Evolutionary conservation across 2,329 filamentous ascomycete genomes (phyloP).

Genomic region (Aspergillus alliaceus): DNA sequence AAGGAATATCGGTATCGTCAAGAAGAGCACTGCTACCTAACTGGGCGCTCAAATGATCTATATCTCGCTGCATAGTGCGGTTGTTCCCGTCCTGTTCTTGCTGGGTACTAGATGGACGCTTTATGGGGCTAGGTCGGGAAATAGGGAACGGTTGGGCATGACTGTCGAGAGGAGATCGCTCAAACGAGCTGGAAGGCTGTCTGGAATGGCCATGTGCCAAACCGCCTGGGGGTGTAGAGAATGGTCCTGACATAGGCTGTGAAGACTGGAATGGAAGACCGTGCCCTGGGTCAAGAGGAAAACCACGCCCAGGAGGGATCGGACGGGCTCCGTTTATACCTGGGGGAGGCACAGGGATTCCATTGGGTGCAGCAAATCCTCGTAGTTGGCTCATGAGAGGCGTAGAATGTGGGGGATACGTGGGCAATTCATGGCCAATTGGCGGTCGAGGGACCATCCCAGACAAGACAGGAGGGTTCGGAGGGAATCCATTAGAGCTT

Average conservation of each 20-base stretch:
- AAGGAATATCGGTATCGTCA: slow-evolving; percentile 69
- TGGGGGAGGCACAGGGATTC: slow-evolving; percentile 52
- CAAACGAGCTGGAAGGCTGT: slow-evolving; percentile 68
- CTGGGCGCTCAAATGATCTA: slow-evolving; percentile 74
- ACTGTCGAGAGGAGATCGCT: slow-evolving; percentile 60
- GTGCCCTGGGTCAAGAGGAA: slow-evolving; percentile 49
- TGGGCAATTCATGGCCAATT: slow-evolving; percentile 54
- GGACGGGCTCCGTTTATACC: slow-evolving; percentile 63
- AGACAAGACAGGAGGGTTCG: slow-evolving; percentile 56
- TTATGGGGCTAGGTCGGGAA: slow-evolving; percentile 80
- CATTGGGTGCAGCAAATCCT: slow-evolving; percentile 52
- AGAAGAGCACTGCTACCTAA: slow-evolving; percentile 88
- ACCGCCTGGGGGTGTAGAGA: slow-evolving; percentile 36
- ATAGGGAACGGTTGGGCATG: slow-evolving; percentile 68
- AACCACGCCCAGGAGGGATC: slow-evolving; percentile 57
- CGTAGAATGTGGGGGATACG: slow-evolving; percentile 54
- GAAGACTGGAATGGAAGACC: slow-evolving; percentile 43
- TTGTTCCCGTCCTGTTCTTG: slow-evolving; percentile 47
- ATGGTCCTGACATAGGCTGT: slow-evolving; percentile 43
- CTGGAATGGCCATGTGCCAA: slow-evolving; percentile 65
- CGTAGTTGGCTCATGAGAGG: slow-evolving; percentile 57
- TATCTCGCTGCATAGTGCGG: slow-evolving; percentile 51
- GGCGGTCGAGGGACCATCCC: slow-evolving; percentile 53
- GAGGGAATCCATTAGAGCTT: slow-evolving; percentile 53
- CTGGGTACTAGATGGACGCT: slow-evolving; percentile 74